Evolutionary conservation across 2,329 filamentous ascomycete genomes (phyloP).

Genomic region (Leptographium procerum): DNA sequence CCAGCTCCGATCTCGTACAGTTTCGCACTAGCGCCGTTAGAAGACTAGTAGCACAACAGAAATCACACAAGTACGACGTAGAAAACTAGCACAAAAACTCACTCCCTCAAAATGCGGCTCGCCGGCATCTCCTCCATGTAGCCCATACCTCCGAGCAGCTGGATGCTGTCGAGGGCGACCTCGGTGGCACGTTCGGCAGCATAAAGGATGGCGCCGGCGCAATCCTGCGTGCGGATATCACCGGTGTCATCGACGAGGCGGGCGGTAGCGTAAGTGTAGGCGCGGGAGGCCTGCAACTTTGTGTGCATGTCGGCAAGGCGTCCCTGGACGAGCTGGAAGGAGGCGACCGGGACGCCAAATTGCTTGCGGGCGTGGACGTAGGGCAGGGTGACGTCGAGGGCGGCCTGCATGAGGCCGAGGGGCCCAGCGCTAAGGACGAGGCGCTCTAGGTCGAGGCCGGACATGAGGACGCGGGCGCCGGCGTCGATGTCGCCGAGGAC

Average conservation of each 20-base stretch:
- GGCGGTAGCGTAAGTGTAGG: constrained; percentile 82
- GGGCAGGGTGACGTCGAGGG: constrained; percentile 74
- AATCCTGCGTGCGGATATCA: constrained; percentile 73
- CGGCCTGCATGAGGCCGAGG: constrained; percentile 86
- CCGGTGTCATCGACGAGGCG: constrained; percentile 66
- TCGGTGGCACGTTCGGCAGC: constrained; percentile 86
- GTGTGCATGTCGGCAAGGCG: constrained; percentile 97
- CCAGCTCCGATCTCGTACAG: constrained; percentile 96
- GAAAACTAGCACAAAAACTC: constrained; percentile 18
- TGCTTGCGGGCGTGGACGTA: constrained; percentile 85
- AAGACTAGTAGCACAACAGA: not conserved
- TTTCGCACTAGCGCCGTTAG: constrained; percentile 43
- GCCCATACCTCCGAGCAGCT: constrained; percentile 88
- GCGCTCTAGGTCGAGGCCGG: constrained; percentile 86
- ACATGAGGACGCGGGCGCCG: constrained; percentile 88
- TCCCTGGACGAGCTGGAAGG: constrained; percentile 88
- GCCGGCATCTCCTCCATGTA: constrained; percentile 94
- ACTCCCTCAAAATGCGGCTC: constrained; percentile 67
- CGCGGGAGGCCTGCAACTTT: constrained; percentile 69
- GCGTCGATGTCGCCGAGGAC: constrained; percentile 69
- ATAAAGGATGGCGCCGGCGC: constrained; percentile 86
- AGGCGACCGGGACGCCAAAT: constrained; percentile 75
- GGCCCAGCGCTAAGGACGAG: constrained; percentile 86
- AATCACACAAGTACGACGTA: not conserved
- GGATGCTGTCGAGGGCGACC: constrained; percentile 75